Base-by-base conservation (phyloP, 192 early-diverging fungal species). In the Chytriomyces sp. region DNA sequence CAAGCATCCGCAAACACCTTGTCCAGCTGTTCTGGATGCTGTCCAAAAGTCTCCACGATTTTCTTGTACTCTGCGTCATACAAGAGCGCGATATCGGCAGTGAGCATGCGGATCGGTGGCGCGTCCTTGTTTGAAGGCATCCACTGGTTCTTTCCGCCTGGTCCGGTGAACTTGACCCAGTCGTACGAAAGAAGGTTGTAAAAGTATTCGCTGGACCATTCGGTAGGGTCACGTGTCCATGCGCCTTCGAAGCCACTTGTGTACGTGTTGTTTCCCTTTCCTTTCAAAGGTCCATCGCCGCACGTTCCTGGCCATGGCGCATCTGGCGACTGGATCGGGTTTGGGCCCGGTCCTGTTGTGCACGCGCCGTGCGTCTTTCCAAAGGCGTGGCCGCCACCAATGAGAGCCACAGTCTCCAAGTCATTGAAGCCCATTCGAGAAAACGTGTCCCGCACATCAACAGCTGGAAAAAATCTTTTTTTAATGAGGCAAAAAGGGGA, bases 191-290 rank as follows among this genome's bases (percentile, higher is more conserved):
- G 61, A 4, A 83, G 76, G 75, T 90, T 91, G 47, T 86, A 91
- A 84, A 85, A 95, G 83, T 88, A 94, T 46, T 89, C 85, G 85
- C 95, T 96, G 63, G 92, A 91, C 82, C 95, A 94, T 47, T 85
- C 72, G 0, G 90, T 94, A n/a, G 95, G 95, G 13, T 87, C 85
- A 50, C 86, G 85, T 61, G 89, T 93, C 95, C 95, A 96, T n/a
- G 92, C 28, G 64, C 93, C 94, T 23, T 94, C 90, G 70, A 86
- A 95, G 11, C 95, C 95, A 69, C 86, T 89, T 61, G 75, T 81
- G 67, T 82, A 65, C 3, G 82, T 74, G 67, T 83, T 74, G 49
- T n/a, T 18, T 16, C 79, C 82, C 62, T 78, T 78, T 62, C 82
- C 79, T 23, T 79, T 18, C 57, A 53, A 26, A 43, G 78, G 57